Conservation (phyloP, 345 rosid genomes). For the Noccaea caerulescens region DNA sequence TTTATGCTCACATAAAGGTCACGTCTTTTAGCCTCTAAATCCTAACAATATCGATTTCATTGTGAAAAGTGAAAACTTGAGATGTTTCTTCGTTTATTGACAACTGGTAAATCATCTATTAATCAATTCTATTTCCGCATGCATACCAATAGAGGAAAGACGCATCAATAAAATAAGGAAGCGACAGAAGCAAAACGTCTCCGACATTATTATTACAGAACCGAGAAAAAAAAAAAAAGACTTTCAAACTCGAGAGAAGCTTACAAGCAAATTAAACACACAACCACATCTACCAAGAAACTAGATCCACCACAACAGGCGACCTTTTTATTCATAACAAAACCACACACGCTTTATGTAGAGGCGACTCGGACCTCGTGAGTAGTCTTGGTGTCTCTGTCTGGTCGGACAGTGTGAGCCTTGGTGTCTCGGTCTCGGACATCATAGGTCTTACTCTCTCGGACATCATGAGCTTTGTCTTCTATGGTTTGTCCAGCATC, state of each 20-base stretch:
- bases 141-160: not conserved
- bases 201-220: constrained; percentile 29
- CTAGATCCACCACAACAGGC: constrained; percentile 1
- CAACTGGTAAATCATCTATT: not conserved
- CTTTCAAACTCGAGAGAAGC: not conserved
- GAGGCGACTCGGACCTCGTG: constrained; percentile 43
- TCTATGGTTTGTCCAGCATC: constrained; percentile 68
- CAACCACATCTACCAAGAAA: constrained; percentile 19
- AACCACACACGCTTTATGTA: not conserved
- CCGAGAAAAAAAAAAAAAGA: no score
- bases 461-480: constrained; percentile 57
- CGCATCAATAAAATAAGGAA: not conserved
- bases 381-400: constrained; percentile 35
- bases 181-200: constrained; percentile 24
- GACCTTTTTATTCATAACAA: constrained; percentile 27
- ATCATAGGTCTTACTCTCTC: constrained; percentile 35
- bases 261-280: constrained; percentile 27
- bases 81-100: not conserved
- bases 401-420: constrained; percentile 27
- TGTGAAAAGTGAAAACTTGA: not conserved
- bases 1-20: no score
- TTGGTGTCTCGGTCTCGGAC: constrained; percentile 34
- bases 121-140: not conserved
- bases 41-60: constrained; percentile 1
- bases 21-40: no score